Evolutionary conservation across 495 filamentous ascomycete genomes (phyloP), one percentile per base, ranked within the genome.

Genomic region (Podospora tetraspora): DNA sequence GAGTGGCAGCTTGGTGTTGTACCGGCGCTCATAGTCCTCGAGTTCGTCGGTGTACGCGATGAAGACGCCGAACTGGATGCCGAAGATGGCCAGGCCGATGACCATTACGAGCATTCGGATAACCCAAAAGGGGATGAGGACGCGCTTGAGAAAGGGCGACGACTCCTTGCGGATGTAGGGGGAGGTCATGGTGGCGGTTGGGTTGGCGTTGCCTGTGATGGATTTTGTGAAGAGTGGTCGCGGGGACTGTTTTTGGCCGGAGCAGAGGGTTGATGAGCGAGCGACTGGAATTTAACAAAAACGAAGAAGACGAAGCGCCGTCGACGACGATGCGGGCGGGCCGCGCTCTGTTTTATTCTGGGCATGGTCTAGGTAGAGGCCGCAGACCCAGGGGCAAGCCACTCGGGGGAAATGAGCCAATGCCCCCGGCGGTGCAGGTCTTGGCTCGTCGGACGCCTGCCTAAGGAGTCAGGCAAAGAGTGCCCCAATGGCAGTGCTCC

Each of bases 121-220:
- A 11, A 92, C 93, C 94, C 94, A 97, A 80, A 92, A 97, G 0
- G 94, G 94, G 22, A 97, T 83, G 3, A 97, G 82, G 1, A 88
- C 85, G 81, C 79, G 79, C 72, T 81, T 81, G 69, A 81, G 71
- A 52, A 79, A 78, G n/a, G 76, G 75, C 67, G 76, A 78, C 23
- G 72, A 70, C 24, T 78, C 76, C 68, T 72, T 73, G 37, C 74
- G 59, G 32, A 76, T 32, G 57, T 67, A 76, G 8, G 68, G 66
- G 57, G 37, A 13, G 12, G 70, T 52, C 74, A 74, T 76, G 37
- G 34, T 70, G 57, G 57, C 37, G 58, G 32, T 61, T 32, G 56
- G 30, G 24, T 24, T 56, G 25, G 58, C 27, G 30, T 29, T 29
- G 27, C 2, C 30, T 32, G 32, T 34, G 32, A 3, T n/a, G 43